Percentiles rank a stretch among this genome's conserved stretches.
Conservation (phyloP, 306 rosid genomes). For the Lablab purpureus region DNA sequence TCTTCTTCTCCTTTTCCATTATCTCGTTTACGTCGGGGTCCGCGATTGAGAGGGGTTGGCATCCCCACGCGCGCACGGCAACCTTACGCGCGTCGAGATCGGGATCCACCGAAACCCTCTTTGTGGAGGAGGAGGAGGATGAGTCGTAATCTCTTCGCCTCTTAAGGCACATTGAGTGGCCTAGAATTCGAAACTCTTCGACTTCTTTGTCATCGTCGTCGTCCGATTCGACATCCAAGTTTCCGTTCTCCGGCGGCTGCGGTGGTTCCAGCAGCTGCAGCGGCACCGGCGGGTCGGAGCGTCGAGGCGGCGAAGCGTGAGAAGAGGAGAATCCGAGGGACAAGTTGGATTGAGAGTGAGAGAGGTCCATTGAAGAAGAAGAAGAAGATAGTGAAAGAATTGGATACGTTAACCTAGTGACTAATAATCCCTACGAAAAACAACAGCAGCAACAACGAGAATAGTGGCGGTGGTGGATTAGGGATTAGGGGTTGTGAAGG, state of each 20-base stretch:
- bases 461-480: background rate
- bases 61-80: slow-evolving; percentile 78
- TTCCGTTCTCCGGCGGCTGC: slow-evolving; percentile 49
- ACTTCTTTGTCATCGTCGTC: slow-evolving; percentile 68
- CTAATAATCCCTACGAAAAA: background rate
- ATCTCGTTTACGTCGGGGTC: slow-evolving; percentile 75
- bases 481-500: background rate
- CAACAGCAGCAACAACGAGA: background rate
- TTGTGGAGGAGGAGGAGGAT: slow-evolving; percentile 52
- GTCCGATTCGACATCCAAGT: slow-evolving; percentile 29
- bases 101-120: slow-evolving; percentile 54
- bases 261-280: slow-evolving; percentile 80
- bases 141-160: slow-evolving; percentile 76
- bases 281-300: slow-evolving; percentile 58
- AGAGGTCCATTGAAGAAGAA: slow-evolving; percentile 60
- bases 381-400: background rate
- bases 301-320: slow-evolving; percentile 70
- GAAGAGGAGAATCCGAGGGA: slow-evolving; percentile 73
- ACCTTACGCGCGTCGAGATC: slow-evolving; percentile 68
- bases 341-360: slow-evolving; percentile 66
- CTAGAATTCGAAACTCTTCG: slow-evolving; percentile 82
- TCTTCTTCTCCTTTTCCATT: slow-evolving; percentile 85
- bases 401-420: background rate
- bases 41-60: slow-evolving; percentile 64
- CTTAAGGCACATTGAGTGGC: slow-evolving; percentile 89